A percentile compares a stretch with the other conserved stretches of the same genome.
phyloP scores from a whole-genome alignment of 2,329 filamentous ascomycete species.

The Myotisia sp. region DNA sequence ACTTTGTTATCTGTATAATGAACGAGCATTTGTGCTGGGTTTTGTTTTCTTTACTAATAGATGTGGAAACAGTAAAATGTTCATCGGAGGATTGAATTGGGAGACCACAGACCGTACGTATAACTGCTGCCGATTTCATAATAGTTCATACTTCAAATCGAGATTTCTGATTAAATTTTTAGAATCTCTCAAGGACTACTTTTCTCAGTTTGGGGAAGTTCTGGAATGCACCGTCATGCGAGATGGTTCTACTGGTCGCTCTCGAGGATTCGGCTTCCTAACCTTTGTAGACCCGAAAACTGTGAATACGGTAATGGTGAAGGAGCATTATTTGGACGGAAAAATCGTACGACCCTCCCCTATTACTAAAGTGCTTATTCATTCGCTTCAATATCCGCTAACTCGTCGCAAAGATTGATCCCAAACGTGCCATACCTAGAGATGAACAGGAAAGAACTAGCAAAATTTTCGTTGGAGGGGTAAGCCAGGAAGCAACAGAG shows the following conservation, averaged over 20 bases:
- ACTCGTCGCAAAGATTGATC: conserved; percentile 59
- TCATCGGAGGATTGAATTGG: conserved; percentile 97
- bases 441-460: conserved; percentile 97
- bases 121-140: conserved; percentile 6
- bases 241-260: conserved; percentile 83
- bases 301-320: conserved; percentile 98
- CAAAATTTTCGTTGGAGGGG: conserved; percentile 97
- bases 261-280: conserved; percentile 89
- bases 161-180: conserved; percentile 15
- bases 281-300: conserved; percentile 97
- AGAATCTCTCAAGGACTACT: conserved; percentile 96
- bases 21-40: too few species aligned
- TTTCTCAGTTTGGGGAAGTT: conserved; percentile 94
- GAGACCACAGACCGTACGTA: conserved; percentile 92
- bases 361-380: neutral
- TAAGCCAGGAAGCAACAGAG: conserved; percentile 93
- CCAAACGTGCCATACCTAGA: conserved; percentile 89
- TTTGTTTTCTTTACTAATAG: conserved; percentile 26
- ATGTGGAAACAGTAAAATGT: conserved; percentile 71
- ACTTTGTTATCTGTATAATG: too few species aligned
- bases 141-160: neutral
- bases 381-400: neutral
- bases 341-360: conserved; percentile 61
- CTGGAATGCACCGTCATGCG: conserved; percentile 99
- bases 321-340: conserved; percentile 93